phyloP scores from a whole-genome alignment of 23 red algal genomes.

The Gracilaria gracilis region DNA sequence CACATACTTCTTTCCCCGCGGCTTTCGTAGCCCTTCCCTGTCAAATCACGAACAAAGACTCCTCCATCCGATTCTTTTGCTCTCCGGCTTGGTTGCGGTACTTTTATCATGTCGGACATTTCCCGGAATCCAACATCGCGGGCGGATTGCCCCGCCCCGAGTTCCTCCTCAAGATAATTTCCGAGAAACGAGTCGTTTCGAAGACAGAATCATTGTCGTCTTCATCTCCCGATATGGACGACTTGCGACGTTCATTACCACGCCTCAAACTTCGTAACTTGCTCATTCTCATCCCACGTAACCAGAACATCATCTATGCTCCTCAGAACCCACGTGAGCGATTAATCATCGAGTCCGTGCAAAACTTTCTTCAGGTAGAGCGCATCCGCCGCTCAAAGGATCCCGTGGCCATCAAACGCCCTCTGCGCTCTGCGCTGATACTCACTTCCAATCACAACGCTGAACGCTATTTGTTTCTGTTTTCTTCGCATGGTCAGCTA shows the following conservation, averaged over 20 bases:
- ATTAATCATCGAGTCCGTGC: conserved; percentile 12
- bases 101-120: background rate
- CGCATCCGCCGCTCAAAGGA: conserved; percentile 34
- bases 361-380: conserved; percentile 20
- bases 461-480: background rate
- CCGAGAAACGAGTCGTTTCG: background rate
- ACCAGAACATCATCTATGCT: too few relatives aligned
- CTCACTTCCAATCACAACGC: background rate
- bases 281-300: conserved; percentile 3
- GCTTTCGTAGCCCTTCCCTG: background rate
- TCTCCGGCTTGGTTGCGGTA: background rate
- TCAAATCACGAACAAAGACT: background rate
- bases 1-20: background rate
- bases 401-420: conserved; percentile 25
- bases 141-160: background rate
- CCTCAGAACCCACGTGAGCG: conserved; percentile 1
- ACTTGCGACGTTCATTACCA: background rate
- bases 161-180: background rate
- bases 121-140: conserved; percentile 10
- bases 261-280: conserved; percentile 23
- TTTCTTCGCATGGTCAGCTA: conserved; percentile 28
- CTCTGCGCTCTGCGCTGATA: conserved; percentile 18
- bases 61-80: background rate
- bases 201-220: background rate
- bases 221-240: background rate